Base-by-base conservation (phyloP, 2,329 filamentous ascomycete genomes). In the Aureobasidium sp. region DNA sequence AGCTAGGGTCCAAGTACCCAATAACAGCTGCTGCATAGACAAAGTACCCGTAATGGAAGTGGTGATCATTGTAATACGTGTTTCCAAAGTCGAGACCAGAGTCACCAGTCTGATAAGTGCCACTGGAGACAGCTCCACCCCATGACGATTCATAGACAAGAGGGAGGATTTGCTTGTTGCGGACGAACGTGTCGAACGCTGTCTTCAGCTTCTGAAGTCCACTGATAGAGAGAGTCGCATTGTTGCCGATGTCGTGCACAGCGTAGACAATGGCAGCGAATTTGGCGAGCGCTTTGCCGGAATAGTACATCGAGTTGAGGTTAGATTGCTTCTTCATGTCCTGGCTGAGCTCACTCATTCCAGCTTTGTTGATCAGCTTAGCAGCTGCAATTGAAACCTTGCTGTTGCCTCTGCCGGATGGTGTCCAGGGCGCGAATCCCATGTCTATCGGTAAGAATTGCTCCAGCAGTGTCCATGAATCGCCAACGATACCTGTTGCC, bases 271-370 rank as follows among this genome's bases (percentile, higher is more conserved):
- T 74, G 2, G 73, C 73, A 0, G 78, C 78, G 56, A 78, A 77
- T 57, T 75, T 75, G 35, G 72, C 73, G 19, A 75, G 66, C 17
- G 71, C 70, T 66, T 79, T 97, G 67, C 94, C 94, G 67, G 89
- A 89, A 73, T 88, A 97, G 74, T 97, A 97, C 85, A 96, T 92
- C 40, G 91, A 96, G 71, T 93, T 83, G 39, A 90, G 78, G 65
- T 94, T 84, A 5, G 85, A 85, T 69, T 94, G 87, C 0, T 78
- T 77, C n/a, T 78, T 74, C 74, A 97, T 90, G 70, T 91, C 82
- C 73, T 94, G 87, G 0, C 83, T 81, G 0, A 96, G 77, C 72
- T 99, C 94, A 19, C 65, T 63, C 22, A 79, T 81, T n/a, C 81
- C 78, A 1, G 90, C 88, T 9, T 86, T 78, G 1, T 81, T 77